Percentiles rank a stretch among this genome's conserved stretches.
Evolutionary conservation across 768 basidiomycete species (phyloP).

Genomic region (Vishniacozyma victoriae): DNA sequence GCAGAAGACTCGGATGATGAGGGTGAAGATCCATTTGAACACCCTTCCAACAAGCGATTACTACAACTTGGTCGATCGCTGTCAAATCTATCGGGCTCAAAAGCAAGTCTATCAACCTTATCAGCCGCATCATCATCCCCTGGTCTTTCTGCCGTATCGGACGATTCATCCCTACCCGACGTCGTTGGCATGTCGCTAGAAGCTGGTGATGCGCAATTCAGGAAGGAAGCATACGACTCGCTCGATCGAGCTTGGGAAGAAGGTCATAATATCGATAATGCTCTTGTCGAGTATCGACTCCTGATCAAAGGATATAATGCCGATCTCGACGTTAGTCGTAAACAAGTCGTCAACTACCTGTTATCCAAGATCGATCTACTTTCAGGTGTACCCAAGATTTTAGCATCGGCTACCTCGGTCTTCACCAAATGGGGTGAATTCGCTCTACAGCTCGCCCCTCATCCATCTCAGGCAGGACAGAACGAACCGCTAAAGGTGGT

Average conservation of each 20-base stretch:
- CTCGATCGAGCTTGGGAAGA: conserved; percentile 89
- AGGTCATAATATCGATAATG: conserved; percentile 85
- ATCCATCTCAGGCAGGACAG: no score
- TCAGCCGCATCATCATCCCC: conserved; percentile 37
- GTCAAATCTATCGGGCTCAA: conserved; percentile 27
- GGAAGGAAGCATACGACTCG: conserved; percentile 55
- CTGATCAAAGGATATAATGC: conserved; percentile 96
- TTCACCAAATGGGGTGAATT: conserved; percentile 75
- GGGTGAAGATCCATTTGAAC: conserved; percentile 51
- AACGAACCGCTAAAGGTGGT: conserved; percentile 76
- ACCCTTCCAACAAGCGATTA: conserved; percentile 41
- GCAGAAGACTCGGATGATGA: conserved; percentile 47
- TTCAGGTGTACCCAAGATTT: conserved; percentile 56
- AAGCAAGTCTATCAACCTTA: conserved; percentile 36
- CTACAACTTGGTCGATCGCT: conserved; percentile 42
- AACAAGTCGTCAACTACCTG: conserved; percentile 80
- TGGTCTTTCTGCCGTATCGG: conserved; percentile 31
- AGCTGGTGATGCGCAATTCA: conserved; percentile 38
- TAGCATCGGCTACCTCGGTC: conserved; percentile 60
- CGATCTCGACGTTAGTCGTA: conserved; percentile 71
- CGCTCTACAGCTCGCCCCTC: conserved; percentile 64
- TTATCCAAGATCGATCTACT: conserved; percentile 65
- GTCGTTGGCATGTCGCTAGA: conserved; percentile 24
- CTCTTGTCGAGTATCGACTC: conserved; percentile 88
- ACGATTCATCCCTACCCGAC: conserved; percentile 29